Evolutionary conservation across 2,329 filamentous ascomycete genomes (phyloP), one percentile per base, ranked within the genome.

Genomic region (Tolypocladium cylindrosporum): DNA sequence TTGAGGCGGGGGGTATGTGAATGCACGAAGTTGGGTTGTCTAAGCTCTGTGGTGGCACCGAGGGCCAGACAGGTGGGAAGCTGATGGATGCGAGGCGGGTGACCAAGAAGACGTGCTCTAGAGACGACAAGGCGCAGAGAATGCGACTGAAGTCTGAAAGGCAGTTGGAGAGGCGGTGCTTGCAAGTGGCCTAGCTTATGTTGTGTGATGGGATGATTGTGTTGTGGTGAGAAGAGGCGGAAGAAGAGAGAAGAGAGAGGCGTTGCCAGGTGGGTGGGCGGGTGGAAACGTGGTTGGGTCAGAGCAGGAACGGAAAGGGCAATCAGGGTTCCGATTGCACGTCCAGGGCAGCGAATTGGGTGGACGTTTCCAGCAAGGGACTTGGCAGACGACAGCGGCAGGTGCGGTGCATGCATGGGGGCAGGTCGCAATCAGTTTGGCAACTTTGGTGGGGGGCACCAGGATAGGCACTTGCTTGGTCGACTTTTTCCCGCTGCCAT

Each of bases 1-100:
- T 62, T 72, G 71, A 63, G 37, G 48, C 54, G 57, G 31, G 41
- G 34, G 31, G 61, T 59, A 61, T 54, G 58, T 39, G 41, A 27
- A 34, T 41, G 36, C 27, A 45, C 24, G 42, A 31, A 21, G 54
- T 5, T 34, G 21, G 36, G 42, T 19, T n/a, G 45, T 19, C 51
- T 39, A 36, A 56, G 43, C 43, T 50, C n/a, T 39, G 41, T 37
- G 42, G 42, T 39, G 42, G 45, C 45, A 27, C 34, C 21, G 24
- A 43, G 42, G 11, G 55, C 21, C n/a, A 41, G 36, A 56, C 51
- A 53, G 55, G 55, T 55, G 60, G 21, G 43, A 54, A 8, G 45
- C 45, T 16, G 45, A 50, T 8, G 51, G 21, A 36, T 27, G 52
- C 45, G 45, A 34, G 24, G 45, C 45, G 45, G 2, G 45, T 6